Percentiles rank a stretch among this genome's conserved stretches.
These are phyloP conservation scores for Madurella mycetomatis DNA, from an alignment of 2,329 filamentous ascomycete species.

Conservation along the genomic window DNA sequence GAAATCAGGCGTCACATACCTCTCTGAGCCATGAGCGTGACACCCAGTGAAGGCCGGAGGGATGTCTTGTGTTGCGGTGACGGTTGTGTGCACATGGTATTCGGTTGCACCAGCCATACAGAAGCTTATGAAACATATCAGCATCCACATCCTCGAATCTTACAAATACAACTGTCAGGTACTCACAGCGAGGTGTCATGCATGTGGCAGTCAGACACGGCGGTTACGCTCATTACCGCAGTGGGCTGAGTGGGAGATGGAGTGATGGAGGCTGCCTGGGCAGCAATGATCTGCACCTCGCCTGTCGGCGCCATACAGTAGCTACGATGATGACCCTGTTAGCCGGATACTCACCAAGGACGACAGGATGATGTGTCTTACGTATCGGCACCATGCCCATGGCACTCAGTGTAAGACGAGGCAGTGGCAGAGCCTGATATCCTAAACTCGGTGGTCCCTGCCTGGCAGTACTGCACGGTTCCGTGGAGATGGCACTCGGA, in stretches of 20 bases:
- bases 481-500: conserved; percentile 47
- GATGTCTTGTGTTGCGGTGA: conserved; percentile 51
- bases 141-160: neutral
- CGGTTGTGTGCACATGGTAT: conserved; percentile 42
- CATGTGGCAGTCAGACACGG: conserved; percentile 48
- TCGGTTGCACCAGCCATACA: conserved; percentile 43
- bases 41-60: conserved; percentile 62
- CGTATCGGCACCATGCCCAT: conserved; percentile 47
- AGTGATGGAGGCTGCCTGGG: conserved; percentile 15
- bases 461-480: conserved; percentile 37
- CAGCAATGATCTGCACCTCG: conserved; percentile 38
- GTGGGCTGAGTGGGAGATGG: conserved; percentile 9
- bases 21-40: conserved; percentile 55
- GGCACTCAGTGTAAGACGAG: conserved; percentile 41
- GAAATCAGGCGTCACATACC: conserved; percentile 39
- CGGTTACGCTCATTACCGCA: conserved; percentile 31
- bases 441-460: conserved; percentile 29
- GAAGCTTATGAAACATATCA: conserved; percentile 30
- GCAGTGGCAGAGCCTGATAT: conserved; percentile 30
- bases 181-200: conserved; percentile 39
- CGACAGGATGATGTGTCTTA: conserved; percentile 31
- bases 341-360: neutral
- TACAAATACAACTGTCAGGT: neutral
- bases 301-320: conserved; percentile 41
- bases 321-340: conserved; percentile 24